Percentiles rank a stretch among this genome's conserved stretches.
These are phyloP conservation scores for Tilletia indica DNA, from an alignment of 1,284 basidiomycete species.

Conservation along the genomic window DNA sequence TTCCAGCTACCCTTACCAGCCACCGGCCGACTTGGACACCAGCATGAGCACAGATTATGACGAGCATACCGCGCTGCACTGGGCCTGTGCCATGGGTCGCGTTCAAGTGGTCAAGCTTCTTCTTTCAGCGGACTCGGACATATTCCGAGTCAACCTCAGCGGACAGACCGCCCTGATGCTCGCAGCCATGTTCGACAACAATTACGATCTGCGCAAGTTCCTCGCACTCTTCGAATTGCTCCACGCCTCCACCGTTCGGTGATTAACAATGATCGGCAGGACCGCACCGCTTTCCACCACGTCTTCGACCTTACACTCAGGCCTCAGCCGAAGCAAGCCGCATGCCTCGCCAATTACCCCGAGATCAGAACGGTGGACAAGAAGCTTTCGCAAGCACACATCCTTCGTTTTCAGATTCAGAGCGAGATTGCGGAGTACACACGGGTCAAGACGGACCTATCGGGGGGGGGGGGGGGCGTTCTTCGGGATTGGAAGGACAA, in stretches of 20 bases:
- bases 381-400: constrained; percentile 85
- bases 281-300: constrained; percentile 98
- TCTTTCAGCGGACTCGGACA: constrained; percentile 88
- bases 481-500: constrained; percentile 31
- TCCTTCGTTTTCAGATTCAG: constrained; percentile 81
- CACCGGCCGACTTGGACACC: constrained; percentile 88
- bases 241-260: constrained; percentile 92
- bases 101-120: constrained; percentile 93
- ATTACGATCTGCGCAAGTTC: constrained; percentile 98
- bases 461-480: constrained; percentile 18
- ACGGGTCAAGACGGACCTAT: constrained; percentile 69
- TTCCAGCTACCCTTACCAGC: constrained; percentile 80
- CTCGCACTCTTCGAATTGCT: constrained; percentile 96
- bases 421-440: constrained; percentile 87
- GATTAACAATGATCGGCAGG: constrained; percentile 96
- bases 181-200: constrained; percentile 99
- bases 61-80: constrained; percentile 93
- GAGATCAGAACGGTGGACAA: constrained; percentile 89
- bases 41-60: constrained; percentile 98
- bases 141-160: constrained; percentile 93
- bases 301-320: constrained; percentile 99
- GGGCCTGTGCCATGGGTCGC: constrained; percentile 99
- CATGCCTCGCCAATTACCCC: constrained; percentile 90
- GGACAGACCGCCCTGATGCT: constrained; percentile 99
- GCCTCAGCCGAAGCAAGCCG: constrained; percentile 92